phyloP scores from a whole-genome alignment of 1,284 basidiomycete genomes.

The Pseudozyma sp. region DNA sequence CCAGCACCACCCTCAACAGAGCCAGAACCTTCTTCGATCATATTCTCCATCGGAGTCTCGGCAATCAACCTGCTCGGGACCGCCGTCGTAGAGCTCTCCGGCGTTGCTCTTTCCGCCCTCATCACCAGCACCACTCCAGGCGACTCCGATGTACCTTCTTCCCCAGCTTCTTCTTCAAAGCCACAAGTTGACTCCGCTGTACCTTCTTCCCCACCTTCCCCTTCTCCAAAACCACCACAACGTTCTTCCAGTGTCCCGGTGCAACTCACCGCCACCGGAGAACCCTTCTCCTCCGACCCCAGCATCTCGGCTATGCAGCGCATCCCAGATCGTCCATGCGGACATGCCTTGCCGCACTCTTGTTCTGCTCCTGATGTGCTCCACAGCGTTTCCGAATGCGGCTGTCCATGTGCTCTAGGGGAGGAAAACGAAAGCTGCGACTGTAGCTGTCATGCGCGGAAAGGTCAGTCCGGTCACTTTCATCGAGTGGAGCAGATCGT shows the following conservation, averaged over 20 bases:
- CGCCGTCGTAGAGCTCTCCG: slow-evolving; percentile 14
- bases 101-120: slow-evolving; percentile 18
- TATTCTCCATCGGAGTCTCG: slow-evolving; percentile 14
- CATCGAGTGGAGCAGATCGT: slow-evolving; percentile 46
- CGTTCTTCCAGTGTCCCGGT: slow-evolving; percentile 20
- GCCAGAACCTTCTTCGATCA: slow-evolving; percentile 9
- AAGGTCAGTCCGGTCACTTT: slow-evolving; percentile 32
- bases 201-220: not conserved
- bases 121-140: not conserved
- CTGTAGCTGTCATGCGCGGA: slow-evolving; percentile 19
- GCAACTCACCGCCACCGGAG: slow-evolving; percentile 27
- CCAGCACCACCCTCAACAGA: slow-evolving; percentile 11
- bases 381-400: not conserved
- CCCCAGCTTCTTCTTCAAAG: no score
- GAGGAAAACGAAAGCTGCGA: not conserved
- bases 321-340: slow-evolving; percentile 39
- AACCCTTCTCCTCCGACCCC: slow-evolving; percentile 37
- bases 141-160: no score
- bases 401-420: slow-evolving; percentile 10
- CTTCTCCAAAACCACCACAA: not conserved
- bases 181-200: no score
- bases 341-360: slow-evolving; percentile 14
- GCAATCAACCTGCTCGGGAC: slow-evolving; percentile 28
- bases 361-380: slow-evolving; percentile 26
- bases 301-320: slow-evolving; percentile 47